Base-by-base conservation (phyloP, 2,329 filamentous ascomycete species). In the Fusarium concolor region DNA sequence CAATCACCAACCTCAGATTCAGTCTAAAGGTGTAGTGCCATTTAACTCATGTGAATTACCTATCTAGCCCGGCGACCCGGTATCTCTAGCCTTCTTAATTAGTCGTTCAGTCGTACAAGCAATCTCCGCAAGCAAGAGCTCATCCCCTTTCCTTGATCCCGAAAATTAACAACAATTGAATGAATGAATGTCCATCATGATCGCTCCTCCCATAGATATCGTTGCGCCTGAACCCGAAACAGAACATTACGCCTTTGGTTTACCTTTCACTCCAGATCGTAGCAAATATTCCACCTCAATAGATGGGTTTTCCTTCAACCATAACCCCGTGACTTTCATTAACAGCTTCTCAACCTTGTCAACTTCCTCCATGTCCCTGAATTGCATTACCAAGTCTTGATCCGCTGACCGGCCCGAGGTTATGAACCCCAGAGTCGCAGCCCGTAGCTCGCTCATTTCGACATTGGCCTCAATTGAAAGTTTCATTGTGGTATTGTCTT, bases 221-320 rank as follows among this genome's bases (percentile, higher is more conserved):
- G 17, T 50, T 45, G 43, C 42, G 58, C 55, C 45, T 45, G 37
- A 28, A 31, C 41, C 58, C 58, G 43, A 65, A 59, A 67, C 28
- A 42, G 49, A 46, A 47, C 39, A 38, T 65, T 64, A 69, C 15
- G 41, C 56, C 44, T 38, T 68, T 17, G 57, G 52, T 62, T 76
- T 76, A 14, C 74, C 76, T 53, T 76, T 77, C 9, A 55, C 74
- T 54, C 46, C 62, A 38, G 72, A 67, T 38, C 49, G 67, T 35
- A 76, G 46, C 33, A 49, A 71, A 56, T 75, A 76, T 57, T 75
- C 71, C 22, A 77, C 68, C 33, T 68, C 56, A n/a, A 58, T 31
- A 1, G 33, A 52, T 41, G 51, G 54, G 3, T 51, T 50, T 28
- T 31, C 56, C 24, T 50, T 50, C 45, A 71, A 42, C 76, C 76